A percentile compares a stretch with the other conserved stretches of the same genome.
phyloP scores from a whole-genome alignment of 345 rosid species.

The Bruguiera gymnorhiza region DNA sequence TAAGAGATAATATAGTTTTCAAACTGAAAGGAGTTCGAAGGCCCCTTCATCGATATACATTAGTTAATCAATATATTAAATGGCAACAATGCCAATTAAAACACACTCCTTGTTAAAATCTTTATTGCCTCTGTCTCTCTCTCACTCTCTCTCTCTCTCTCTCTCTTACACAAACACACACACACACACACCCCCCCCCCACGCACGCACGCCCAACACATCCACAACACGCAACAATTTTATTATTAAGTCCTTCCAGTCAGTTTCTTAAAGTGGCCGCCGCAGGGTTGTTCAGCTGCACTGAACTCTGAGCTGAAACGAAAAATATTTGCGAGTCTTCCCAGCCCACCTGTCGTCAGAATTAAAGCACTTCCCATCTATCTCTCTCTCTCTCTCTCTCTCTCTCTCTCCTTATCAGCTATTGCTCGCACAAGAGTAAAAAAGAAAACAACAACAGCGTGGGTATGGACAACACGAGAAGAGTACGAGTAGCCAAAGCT shows the following conservation, averaged over 20 bases:
- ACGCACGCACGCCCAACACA: too few relatives aligned
- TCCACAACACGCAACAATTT: too few relatives aligned
- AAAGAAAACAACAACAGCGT: neutral
- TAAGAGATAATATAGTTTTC: too few relatives aligned
- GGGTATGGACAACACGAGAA: slow-evolving; percentile 6
- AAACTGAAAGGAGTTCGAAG: too few relatives aligned
- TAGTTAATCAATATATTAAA: too few relatives aligned
- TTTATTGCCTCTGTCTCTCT: neutral
- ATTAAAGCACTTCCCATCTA: neutral
- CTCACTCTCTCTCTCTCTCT: neutral
- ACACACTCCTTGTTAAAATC: neutral
- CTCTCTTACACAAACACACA: too few relatives aligned
- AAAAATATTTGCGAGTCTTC: neutral
- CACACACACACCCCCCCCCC: too few relatives aligned
- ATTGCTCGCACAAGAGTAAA: too few relatives aligned
- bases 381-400: too few relatives aligned
- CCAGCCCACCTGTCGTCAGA: neutral
- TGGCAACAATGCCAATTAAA: neutral
- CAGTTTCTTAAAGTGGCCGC: neutral
- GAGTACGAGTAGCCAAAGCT: neutral
- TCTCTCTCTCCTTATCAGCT: too few relatives aligned
- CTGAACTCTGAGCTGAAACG: neutral
- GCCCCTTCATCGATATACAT: too few relatives aligned
- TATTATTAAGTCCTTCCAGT: too few relatives aligned
- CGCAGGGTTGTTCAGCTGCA: slow-evolving; percentile 1